Base-by-base conservation (phyloP, 768 basidiomycete species). In the Tylopilus sp. region DNA sequence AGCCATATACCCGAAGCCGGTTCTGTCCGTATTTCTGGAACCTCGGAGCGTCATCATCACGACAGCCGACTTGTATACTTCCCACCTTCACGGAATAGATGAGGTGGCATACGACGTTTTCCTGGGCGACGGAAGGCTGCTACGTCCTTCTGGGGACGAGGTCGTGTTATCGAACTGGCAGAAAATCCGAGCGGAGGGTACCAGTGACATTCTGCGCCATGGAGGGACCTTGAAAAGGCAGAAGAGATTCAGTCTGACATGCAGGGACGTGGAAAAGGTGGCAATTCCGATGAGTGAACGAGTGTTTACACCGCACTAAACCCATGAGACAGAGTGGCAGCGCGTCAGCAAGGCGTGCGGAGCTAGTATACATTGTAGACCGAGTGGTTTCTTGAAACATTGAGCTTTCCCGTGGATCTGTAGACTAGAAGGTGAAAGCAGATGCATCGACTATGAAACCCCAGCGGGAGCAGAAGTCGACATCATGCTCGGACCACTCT, bases 11-110 rank as follows among this genome's bases (percentile, higher is more conserved):
- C 77, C 77, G 36, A 72, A 65, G 10, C 91, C 92, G 3, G 70
- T 85, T 24, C 72, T 89, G 21, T 86, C 89, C 4, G 66, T 96
- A 13, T 74, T 95, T 22, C 77, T 98, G 55, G 90, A 97, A 64
- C 88, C 89, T 42, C 83, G 94, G 42, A 93, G 92, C 58, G 80
- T 91, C 25, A 75, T 97, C 59, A 82, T 98, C 60, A 88, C 93
- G 19, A 80, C 76, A 21, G 77, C 76, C 2, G 70, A 76, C 16
- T 74, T 94, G 58, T 98, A 97, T 67, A 75, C 78, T 0, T 72
- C 78, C 0, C 82, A 86, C 63, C 72, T 96, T 49, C 95, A 96
- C 62, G 91, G 91, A n/a, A 95, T 94, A 59, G 76, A 84, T 48
- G 81, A 76, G 17, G 60, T 76, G 26, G 71, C 68, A 25, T 74